Conservation (phyloP, 2,329 filamentous ascomycete genomes). For the Aspergillus costaricaensis region DNA sequence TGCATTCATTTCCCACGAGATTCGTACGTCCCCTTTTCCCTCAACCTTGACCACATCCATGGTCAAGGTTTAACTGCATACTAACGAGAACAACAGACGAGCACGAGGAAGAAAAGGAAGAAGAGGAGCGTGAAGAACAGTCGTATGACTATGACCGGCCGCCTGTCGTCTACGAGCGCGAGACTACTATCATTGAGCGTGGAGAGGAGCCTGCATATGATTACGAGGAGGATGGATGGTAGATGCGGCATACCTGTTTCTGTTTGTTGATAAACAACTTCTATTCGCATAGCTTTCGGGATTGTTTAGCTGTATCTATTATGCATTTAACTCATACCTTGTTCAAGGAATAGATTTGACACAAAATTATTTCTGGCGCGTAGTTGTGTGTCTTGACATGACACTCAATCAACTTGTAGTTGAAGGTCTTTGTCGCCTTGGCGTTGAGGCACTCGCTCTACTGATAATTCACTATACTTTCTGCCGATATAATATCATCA, state of each 20-base stretch:
- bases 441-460: too few relatives aligned
- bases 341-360: background rate
- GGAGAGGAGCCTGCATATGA: conserved; percentile 1
- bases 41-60: background rate
- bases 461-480: too few relatives aligned
- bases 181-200: background rate
- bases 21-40: conserved; percentile 49
- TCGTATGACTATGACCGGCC: background rate
- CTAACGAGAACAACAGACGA: conserved; percentile 7
- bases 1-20: conserved; percentile 57
- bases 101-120: conserved; percentile 6
- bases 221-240: conserved; percentile 3
- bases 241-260: background rate
- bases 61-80: background rate
- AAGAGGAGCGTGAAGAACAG: background rate
- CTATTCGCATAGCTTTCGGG: background rate
- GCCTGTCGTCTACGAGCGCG: background rate
- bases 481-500: too few relatives aligned
- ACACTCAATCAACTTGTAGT: too few relatives aligned
- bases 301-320: background rate
- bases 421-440: too few relatives aligned
- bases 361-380: too few relatives aligned
- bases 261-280: background rate
- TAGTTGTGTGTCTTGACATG: too few relatives aligned
- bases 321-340: background rate